Percentiles rank a stretch among this genome's conserved stretches.
Evolutionary conservation across 805 yeast species (phyloP).

Genomic region (Lipomyces yamadae): DNA sequence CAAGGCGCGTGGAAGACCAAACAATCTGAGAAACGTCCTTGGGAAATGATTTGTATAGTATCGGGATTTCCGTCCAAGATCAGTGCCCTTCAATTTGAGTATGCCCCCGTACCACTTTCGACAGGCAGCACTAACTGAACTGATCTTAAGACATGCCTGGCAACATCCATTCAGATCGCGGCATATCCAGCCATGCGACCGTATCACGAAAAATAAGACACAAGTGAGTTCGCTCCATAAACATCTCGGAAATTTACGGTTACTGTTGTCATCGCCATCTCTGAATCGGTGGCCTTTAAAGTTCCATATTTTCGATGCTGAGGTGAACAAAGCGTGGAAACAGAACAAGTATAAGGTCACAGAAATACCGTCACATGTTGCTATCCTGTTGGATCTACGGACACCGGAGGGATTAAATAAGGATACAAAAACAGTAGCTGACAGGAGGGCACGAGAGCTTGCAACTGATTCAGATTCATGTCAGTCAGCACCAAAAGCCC

Average conservation of each 20-base stretch:
- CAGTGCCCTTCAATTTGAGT: slow-evolving; percentile 75
- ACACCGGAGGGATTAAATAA: slow-evolving; percentile 6
- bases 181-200: slow-evolving; percentile 52
- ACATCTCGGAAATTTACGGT: slow-evolving; percentile 42
- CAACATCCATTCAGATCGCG: slow-evolving; percentile 73
- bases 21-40: slow-evolving; percentile 63
- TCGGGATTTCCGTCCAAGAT: slow-evolving; percentile 74
- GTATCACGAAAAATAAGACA: slow-evolving; percentile 47
- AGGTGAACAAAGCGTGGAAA: slow-evolving; percentile 40
- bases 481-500: not conserved
- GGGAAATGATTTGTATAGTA: slow-evolving; percentile 69
- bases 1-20: slow-evolving; percentile 78
- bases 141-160: slow-evolving; percentile 61
- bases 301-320: slow-evolving; percentile 42
- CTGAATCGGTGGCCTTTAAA: slow-evolving; percentile 40
- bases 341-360: slow-evolving; percentile 39
- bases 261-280: slow-evolving; percentile 39
- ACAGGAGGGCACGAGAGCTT: not conserved
- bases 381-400: slow-evolving; percentile 22
- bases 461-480: not conserved
- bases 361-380: slow-evolving; percentile 22
- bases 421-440: not conserved
- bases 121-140: not conserved
- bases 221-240: slow-evolving; percentile 37
- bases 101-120: slow-evolving; percentile 14